Percentiles rank a stretch among this genome's conserved stretches.
phyloP scores from a whole-genome alignment of 306 rosid genomes.

The Acmispon strigosus region DNA sequence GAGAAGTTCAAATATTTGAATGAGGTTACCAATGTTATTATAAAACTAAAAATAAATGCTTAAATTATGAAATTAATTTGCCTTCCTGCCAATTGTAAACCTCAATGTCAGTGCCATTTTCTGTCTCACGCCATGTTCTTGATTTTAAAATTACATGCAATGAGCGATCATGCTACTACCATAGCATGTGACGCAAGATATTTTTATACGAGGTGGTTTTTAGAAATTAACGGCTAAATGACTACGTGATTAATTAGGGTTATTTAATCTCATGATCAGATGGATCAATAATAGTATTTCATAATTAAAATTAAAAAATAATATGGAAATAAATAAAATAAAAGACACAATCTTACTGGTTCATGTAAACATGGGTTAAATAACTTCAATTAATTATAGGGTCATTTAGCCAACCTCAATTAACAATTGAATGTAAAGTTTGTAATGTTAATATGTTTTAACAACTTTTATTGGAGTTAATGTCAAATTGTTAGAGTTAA shows the following conservation, averaged over 20 bases:
- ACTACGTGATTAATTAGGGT: too few species aligned
- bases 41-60: background rate
- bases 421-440: too few species aligned
- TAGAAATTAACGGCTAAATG: too few species aligned
- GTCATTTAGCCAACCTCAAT: too few species aligned
- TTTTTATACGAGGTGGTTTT: background rate
- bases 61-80: background rate
- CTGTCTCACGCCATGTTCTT: constrained; percentile 11
- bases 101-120: background rate
- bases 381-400: too few species aligned
- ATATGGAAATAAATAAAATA: too few species aligned
- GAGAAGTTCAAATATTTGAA: background rate
- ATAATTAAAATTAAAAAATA: too few species aligned
- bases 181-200: constrained; percentile 1
- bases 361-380: too few species aligned
- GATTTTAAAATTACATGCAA: constrained; percentile 3
- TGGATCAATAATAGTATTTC: too few species aligned
- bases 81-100: background rate
- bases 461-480: background rate
- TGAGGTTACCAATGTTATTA: background rate
- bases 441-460: background rate
- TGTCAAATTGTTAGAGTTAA: background rate
- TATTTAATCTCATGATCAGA: too few species aligned
- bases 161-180: background rate
- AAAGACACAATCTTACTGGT: too few species aligned